Conservation (phyloP, 2,329 filamentous ascomycete genomes). For the Lasiodiplodia citricola region DNA sequence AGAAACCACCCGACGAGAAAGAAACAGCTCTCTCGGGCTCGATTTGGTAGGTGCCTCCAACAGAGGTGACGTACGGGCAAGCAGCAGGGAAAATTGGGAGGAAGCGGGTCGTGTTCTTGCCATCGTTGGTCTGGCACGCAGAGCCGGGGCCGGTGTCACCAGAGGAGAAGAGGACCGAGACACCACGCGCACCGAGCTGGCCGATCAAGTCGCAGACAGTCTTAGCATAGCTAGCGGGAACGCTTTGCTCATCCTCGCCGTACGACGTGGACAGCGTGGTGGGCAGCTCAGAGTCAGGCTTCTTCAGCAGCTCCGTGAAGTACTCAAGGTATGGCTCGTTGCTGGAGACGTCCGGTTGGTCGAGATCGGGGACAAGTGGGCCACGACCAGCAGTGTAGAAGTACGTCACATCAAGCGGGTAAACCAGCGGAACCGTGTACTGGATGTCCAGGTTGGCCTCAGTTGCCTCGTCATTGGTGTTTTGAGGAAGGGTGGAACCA, state of each 20-base stretch:
- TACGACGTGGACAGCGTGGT: slow-evolving; percentile 47
- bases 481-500: slow-evolving; percentile 42
- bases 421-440: slow-evolving; percentile 53
- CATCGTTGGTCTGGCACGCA: slow-evolving; percentile 53
- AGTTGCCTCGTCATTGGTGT: slow-evolving; percentile 46
- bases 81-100: slow-evolving; percentile 53
- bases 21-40: slow-evolving; percentile 46
- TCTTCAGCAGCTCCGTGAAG: slow-evolving; percentile 42
- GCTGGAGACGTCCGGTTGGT: slow-evolving; percentile 48
- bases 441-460: slow-evolving; percentile 59
- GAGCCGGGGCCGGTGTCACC: slow-evolving; percentile 49
- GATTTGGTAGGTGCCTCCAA: slow-evolving; percentile 49
- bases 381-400: slow-evolving; percentile 56
- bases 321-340: slow-evolving; percentile 55
- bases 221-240: slow-evolving; percentile 43
- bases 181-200: slow-evolving; percentile 46
- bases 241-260: slow-evolving; percentile 48
- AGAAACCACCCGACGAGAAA: slow-evolving; percentile 54
- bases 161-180: slow-evolving; percentile 47
- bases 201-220: slow-evolving; percentile 48
- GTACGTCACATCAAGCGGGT: slow-evolving; percentile 52
- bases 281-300: slow-evolving; percentile 43
- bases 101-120: slow-evolving; percentile 50
- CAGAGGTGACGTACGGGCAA: slow-evolving; percentile 55
- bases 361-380: slow-evolving; percentile 53